Percentiles rank a stretch among this genome's conserved stretches.
phyloP scores from a whole-genome alignment of 768 basidiomycete species.

The Imleria badia region DNA sequence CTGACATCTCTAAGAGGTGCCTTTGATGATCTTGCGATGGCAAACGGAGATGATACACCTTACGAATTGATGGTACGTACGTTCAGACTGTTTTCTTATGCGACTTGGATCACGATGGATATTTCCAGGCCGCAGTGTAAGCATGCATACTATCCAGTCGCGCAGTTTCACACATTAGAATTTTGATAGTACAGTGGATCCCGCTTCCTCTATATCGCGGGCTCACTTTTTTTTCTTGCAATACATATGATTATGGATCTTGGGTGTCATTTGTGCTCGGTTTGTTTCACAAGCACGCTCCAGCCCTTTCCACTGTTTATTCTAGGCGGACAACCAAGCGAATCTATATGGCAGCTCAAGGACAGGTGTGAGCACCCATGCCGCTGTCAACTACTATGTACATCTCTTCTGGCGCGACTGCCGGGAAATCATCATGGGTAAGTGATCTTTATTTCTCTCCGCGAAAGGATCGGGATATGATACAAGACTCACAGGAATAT shows the following conservation, averaged over 20 bases:
- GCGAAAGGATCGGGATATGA: background rate
- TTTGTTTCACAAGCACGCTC: slow-evolving; percentile 20
- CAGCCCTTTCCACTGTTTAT: background rate
- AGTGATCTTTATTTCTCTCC: background rate
- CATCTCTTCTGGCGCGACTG: slow-evolving; percentile 56
- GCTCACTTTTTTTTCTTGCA: slow-evolving; percentile 1
- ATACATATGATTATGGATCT: slow-evolving; percentile 78
- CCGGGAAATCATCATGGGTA: slow-evolving; percentile 65
- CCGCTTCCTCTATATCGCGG: background rate
- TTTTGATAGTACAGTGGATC: slow-evolving; percentile 56
- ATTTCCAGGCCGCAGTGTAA: slow-evolving; percentile 51
- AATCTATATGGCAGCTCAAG: slow-evolving; percentile 66
- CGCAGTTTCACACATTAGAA: slow-evolving; percentile 81
- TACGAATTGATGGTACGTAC: slow-evolving; percentile 58
- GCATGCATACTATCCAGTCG: slow-evolving; percentile 59
- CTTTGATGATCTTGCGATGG: slow-evolving; percentile 53
- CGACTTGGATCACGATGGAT: background rate
- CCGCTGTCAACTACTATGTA: slow-evolving; percentile 65
- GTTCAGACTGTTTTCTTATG: background rate
- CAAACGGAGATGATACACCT: slow-evolving; percentile 60
- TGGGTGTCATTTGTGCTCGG: slow-evolving; percentile 63
- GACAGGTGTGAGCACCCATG: slow-evolving; percentile 66
- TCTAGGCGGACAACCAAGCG: slow-evolving; percentile 53
- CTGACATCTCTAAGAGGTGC: slow-evolving; percentile 62
- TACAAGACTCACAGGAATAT: slow-evolving; percentile 51